Evolutionary conservation across 352 stramenopile genomes (phyloP), one percentile per base, ranked within the genome.

Genomic region (Pythium brachiatum): DNA sequence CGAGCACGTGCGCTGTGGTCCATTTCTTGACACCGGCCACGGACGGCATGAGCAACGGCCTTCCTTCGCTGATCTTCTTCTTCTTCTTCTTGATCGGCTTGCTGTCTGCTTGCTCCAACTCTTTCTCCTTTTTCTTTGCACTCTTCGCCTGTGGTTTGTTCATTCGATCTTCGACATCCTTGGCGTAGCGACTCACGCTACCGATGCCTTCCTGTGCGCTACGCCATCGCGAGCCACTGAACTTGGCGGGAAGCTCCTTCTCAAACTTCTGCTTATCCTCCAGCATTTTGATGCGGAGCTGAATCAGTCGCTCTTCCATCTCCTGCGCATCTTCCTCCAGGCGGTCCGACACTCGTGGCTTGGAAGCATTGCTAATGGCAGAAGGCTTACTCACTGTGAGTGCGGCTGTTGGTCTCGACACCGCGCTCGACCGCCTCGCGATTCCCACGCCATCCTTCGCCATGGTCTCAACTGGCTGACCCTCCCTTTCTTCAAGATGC

Each of bases 141-240:
- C 25, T 56, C 18, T 53, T 66, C 9, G 23, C 2, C 16, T 25
- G 48, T 7, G 21, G 18, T 46, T 62, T 56, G 18, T 55, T 62
- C 9, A 69, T 67, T 48, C 73, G 75, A 38, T 74, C 62, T 29
- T 86, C 75, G 11, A 92, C 72, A 44, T 94, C 84, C 16, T 77
- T 73, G 0, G 81, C 84, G 46, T 94, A 94, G 15, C 80, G 77
- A 44, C 82, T 75, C 46, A 94, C 73, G 56, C 77, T 94, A 1
- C 84, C 84, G 52, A 85, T 79, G 27, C 82, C 76, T 67, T 92
- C 81, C 31, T 85, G 77, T 1, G 84, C 84, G 50, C 84, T 94
- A 3, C 84, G 79, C 84, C 84, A 94, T 20, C 84, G 74, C 38
- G 74, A 90, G 6, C 84, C 84, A 26, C 70, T 74, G 25, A 90